phyloP scores from a whole-genome alignment of 2,329 filamentous ascomycete species.

The Penicillium sp. region DNA sequence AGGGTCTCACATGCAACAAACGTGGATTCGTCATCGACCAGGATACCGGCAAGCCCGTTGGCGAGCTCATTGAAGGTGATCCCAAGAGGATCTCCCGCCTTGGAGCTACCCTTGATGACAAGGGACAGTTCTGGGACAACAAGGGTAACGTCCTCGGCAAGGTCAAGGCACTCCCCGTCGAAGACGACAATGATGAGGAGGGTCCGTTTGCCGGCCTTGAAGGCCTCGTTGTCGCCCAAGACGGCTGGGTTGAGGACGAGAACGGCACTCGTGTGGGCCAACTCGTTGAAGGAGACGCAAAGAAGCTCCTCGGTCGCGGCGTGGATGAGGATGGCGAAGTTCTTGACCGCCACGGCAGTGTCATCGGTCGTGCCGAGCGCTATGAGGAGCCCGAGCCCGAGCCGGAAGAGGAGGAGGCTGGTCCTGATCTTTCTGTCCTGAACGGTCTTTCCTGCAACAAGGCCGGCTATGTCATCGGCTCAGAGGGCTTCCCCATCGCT shows the following conservation, averaged over 20 bases:
- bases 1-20: constrained; percentile 46
- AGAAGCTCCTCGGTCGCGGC: constrained; percentile 57
- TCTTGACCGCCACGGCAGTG: constrained; percentile 60
- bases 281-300: constrained; percentile 58
- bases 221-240: constrained; percentile 46
- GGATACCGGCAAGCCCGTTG: constrained; percentile 48
- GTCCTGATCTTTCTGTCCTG: constrained; percentile 34
- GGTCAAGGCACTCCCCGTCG: constrained; percentile 47
- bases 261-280: constrained; percentile 49
- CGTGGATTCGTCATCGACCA: constrained; percentile 44
- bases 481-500: constrained; percentile 55
- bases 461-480: constrained; percentile 55
- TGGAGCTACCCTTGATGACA: constrained; percentile 49
- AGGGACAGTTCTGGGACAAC: constrained; percentile 64
- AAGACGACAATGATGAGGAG: constrained; percentile 34
- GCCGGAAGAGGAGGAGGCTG: constrained; percentile 26
- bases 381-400: constrained; percentile 52
- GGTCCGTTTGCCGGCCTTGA: constrained; percentile 47
- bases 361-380: constrained; percentile 57
- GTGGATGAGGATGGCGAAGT: constrained; percentile 64
- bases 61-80: constrained; percentile 61
- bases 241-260: constrained; percentile 50
- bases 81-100: constrained; percentile 57
- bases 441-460: constrained; percentile 58
- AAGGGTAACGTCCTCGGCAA: constrained; percentile 63